Percentiles rank a stretch among this genome's conserved stretches.
Conservation (phyloP, 2,329 filamentous ascomycete species). For the Alternaria ethzedia region DNA sequence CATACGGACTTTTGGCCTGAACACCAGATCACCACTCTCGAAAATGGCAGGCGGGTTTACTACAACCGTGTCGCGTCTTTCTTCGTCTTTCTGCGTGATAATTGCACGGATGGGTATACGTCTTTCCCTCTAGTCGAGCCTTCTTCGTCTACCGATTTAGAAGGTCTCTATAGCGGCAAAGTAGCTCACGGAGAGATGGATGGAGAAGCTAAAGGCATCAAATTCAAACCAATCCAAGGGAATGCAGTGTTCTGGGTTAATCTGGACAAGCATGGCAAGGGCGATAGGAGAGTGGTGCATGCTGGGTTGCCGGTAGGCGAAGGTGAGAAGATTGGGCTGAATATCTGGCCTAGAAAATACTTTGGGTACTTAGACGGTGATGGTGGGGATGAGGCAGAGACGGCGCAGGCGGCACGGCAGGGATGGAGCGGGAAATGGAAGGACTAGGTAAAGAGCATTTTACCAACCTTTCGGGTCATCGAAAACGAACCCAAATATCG, state of each 20-base stretch:
- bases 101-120: constrained; percentile 32
- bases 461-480: background rate
- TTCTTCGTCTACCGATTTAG: constrained; percentile 4
- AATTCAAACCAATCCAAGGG: constrained; percentile 61
- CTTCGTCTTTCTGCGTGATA: constrained; percentile 33
- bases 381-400: background rate
- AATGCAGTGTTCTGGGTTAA: constrained; percentile 68
- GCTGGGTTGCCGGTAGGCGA: constrained; percentile 61
- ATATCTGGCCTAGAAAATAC: constrained; percentile 59
- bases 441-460: background rate
- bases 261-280: constrained; percentile 53
- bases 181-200: constrained; percentile 24
- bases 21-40: constrained; percentile 23
- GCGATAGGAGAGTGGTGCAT: constrained; percentile 56
- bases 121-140: constrained; percentile 29
- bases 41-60: constrained; percentile 13
- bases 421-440: constrained; percentile 19
- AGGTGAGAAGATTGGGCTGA: constrained; percentile 65
- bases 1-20: constrained; percentile 35
- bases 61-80: constrained; percentile 34
- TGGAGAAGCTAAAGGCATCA: constrained; percentile 42
- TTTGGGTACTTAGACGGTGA: constrained; percentile 13
- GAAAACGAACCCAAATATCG: background rate
- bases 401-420: background rate
- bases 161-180: constrained; percentile 17